Percentiles rank a stretch among this genome's conserved stretches.
These are phyloP conservation scores for Aegilops speltoides DNA, from an alignment of 176 grass and related monocot species.

Conservation along the genomic window DNA sequence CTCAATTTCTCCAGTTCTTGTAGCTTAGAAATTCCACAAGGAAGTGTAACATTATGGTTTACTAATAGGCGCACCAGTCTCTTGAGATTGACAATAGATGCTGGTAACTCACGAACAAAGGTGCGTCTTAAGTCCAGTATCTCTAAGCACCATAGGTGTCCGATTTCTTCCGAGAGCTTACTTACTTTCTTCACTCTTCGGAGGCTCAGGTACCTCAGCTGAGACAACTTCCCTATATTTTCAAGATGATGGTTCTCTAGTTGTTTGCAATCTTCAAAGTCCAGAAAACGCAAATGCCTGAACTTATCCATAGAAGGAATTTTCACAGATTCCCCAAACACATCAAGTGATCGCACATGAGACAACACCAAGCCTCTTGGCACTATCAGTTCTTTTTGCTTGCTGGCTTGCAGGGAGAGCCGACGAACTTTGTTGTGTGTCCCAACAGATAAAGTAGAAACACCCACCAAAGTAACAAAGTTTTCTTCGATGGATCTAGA, in stretches of 20 bases:
- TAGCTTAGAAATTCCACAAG: not conserved
- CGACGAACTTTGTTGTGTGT: not conserved
- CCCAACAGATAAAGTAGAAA: not conserved
- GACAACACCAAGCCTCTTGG: not conserved
- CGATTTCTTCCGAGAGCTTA: not conserved
- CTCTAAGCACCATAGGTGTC: not conserved
- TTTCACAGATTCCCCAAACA: not conserved
- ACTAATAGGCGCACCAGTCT: not conserved
- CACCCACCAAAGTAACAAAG: constrained; percentile 13
- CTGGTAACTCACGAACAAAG: not conserved
- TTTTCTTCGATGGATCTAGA: constrained; percentile 17
- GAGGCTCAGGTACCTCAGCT: constrained; percentile 20
- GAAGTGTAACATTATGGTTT: not conserved
- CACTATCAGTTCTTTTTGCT: not conserved
- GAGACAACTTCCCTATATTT: not conserved
- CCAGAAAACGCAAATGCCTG: not conserved
- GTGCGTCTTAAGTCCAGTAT: not conserved
- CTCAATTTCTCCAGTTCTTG: not conserved
- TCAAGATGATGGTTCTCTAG: not conserved
- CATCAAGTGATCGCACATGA: not conserved
- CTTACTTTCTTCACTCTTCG: not conserved
- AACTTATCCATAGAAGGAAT: not conserved
- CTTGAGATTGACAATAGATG: not conserved
- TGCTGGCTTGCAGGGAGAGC: not conserved
- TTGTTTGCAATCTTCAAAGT: not conserved